A percentile compares a stretch with the other conserved stretches of the same genome.
Evolutionary conservation across 495 filamentous ascomycete genomes (phyloP).

Genomic region (Glonium stellatum): DNA sequence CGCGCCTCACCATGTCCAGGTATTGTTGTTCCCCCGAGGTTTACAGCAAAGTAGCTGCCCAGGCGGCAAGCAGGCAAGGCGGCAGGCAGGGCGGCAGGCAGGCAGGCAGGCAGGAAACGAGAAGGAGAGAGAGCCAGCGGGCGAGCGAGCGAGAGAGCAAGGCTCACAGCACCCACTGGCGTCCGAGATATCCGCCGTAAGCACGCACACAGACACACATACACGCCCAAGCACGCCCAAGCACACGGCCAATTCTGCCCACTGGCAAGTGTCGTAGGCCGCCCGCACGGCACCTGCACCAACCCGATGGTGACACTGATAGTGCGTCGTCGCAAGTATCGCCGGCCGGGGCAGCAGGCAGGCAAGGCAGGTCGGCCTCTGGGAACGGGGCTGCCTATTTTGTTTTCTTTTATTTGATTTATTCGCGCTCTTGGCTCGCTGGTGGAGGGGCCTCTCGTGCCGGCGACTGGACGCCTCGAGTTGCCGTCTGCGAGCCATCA

Average conservation of each 20-base stretch:
- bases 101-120: too few relatives aligned
- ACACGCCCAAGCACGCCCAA: background rate
- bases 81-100: too few relatives aligned
- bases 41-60: too few relatives aligned
- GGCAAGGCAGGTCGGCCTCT: background rate
- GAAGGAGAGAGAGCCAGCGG: too few relatives aligned
- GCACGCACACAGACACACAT: too few relatives aligned
- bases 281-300: background rate
- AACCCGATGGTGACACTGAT: background rate
- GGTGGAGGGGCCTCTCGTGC: too few relatives aligned
- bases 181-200: slow-evolving; percentile 7
- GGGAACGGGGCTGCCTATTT: background rate
- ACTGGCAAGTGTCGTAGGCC: too few relatives aligned
- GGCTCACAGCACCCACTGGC: background rate
- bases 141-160: background rate
- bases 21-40: background rate
- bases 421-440: background rate
- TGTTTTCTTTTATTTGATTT: background rate
- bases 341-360: background rate
- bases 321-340: background rate
- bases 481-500: background rate
- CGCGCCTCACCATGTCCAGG: slow-evolving; percentile 13
- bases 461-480: background rate
- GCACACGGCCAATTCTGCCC: background rate
- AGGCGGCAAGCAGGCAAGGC: too few relatives aligned